phyloP scores from a whole-genome alignment of 805 yeast species.

The Suhomyces sp. region DNA sequence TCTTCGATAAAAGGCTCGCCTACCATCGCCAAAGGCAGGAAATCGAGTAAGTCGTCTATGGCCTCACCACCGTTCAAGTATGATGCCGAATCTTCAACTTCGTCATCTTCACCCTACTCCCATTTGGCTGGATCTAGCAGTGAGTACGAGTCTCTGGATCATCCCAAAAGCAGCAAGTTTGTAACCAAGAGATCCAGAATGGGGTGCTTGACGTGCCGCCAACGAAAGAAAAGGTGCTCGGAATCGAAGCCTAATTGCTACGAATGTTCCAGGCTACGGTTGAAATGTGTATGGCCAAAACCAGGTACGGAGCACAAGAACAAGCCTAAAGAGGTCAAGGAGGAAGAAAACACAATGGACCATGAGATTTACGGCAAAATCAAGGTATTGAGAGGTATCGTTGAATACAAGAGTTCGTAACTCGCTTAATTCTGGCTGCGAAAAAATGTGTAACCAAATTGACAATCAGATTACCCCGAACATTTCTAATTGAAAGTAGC shows the following conservation, averaged over 20 bases:
- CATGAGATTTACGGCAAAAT: conserved; percentile 58
- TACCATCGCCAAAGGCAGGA: not conserved
- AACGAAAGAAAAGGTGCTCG: conserved; percentile 75
- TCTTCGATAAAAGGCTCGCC: not conserved
- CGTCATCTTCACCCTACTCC: not conserved
- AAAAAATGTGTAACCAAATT: not conserved
- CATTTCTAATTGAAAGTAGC: not conserved
- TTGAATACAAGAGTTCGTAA: conserved; percentile 36
- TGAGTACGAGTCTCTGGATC: not conserved
- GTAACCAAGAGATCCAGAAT: conserved; percentile 53
- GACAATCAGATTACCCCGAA: not conserved
- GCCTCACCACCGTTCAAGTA: not conserved
- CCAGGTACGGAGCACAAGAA: conserved; percentile 67
- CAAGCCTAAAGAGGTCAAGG: conserved; percentile 48
- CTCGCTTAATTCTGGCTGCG: not conserved
- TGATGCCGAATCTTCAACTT: not conserved
- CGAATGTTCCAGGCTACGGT: conserved; percentile 63
- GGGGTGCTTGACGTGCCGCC: conserved; percentile 79
- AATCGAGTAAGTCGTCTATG: not conserved
- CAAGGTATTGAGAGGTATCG: conserved; percentile 61
- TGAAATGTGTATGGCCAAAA: conserved; percentile 69
- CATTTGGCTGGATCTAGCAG: not conserved
- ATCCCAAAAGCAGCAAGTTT: conserved; percentile 8
- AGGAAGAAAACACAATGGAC: conserved; percentile 50
- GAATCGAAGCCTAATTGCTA: conserved; percentile 64